Evolutionary conservation across 1,284 basidiomycete genomes (phyloP).

Genomic region (Wallemia mellicola): DNA sequence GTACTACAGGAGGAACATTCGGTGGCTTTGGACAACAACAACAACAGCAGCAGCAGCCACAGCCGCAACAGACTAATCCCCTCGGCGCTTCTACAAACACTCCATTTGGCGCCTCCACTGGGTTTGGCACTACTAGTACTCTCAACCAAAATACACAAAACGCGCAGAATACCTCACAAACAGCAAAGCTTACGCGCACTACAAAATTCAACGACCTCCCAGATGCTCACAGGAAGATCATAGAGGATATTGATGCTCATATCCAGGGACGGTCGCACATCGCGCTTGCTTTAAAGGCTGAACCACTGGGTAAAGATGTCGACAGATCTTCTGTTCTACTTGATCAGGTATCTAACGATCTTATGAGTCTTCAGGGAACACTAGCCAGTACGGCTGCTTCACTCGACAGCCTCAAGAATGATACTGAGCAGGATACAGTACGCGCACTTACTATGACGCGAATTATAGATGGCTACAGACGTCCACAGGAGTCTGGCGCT

Average conservation of each 20-base stretch:
- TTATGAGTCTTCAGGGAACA: background rate
- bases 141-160: no score
- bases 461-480: background rate
- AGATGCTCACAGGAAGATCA: background rate
- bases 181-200: background rate
- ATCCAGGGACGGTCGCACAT: background rate
- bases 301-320: background rate
- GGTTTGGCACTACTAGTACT: no score
- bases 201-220: slow-evolving; percentile 1
- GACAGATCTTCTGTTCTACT: background rate
- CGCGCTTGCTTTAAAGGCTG: background rate
- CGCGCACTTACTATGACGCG: background rate
- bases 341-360: background rate
- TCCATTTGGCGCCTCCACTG: no score
- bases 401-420: background rate
- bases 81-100: no score
- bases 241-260: slow-evolving; percentile 1
- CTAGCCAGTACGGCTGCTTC: background rate
- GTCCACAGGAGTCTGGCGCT: background rate
- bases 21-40: background rate
- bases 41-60: no score
- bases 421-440: background rate
- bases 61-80: no score
- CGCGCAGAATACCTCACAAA: background rate
- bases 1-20: no score